Evolutionary conservation across 768 basidiomycete genomes (phyloP), one percentile per base, ranked within the genome.

Genomic region (Pleurotus platypus): DNA sequence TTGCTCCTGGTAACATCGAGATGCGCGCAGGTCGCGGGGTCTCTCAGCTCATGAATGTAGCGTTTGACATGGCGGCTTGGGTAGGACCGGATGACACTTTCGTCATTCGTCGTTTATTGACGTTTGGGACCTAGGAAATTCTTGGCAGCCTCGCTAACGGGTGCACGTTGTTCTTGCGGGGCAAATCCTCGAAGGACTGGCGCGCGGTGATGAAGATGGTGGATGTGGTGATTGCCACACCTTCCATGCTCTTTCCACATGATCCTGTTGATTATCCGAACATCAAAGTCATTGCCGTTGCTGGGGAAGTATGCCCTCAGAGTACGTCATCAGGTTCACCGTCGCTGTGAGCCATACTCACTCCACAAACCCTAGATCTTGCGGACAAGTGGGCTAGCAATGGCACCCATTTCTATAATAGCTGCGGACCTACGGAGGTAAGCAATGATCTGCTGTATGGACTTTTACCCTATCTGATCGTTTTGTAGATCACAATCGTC

Each of bases 41-140:
- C 20, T 76, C 82, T 4, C 84, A 85, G 61, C 69, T 85, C 18
- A 75, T 86, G 68, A 85, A 85, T 60, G 78, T 86, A 47, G 78
- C 83, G 3, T 86, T 85, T 64, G 85, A 86, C 62, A 85, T 86
- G 82, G 82, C 80, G 40, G 82, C 82, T 18, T 86, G 85, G 85
- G 49, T 50, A 15, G 13, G 49, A 7, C 18, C 30, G 30, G 3
- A 12, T 18, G 24, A 27, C 40, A 57, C 30, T 43, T 55, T 46
- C 20, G n/a, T 37, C 18, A 7, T 37, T 37, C 30, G 27, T 5
- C 5, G 3, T 26, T 37, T 18, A 37, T 37, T 50, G 16, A 50
- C 49, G 12, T 50, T 18, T 38, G 47, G 20, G 15, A 38, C 13
- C 9, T n/a, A 50, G 49, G 81, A 84, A 62, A 78, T 79, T 24